Evolutionary conservation across 306 rosid genomes (phyloP).

Genomic region (Begonia masoniana): DNA sequence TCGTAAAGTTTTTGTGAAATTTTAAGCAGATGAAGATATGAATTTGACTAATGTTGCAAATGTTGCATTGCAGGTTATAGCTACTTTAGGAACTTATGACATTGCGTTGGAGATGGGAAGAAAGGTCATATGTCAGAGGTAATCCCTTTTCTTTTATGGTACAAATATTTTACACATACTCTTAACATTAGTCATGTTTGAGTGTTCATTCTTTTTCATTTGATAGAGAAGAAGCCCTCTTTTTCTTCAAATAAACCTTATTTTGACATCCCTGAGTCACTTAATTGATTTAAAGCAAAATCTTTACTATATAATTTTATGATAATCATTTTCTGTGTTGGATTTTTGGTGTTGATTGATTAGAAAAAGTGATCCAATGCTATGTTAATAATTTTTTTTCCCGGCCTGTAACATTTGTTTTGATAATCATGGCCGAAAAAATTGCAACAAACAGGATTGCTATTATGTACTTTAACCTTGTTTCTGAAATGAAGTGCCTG

Average conservation of each 20-base stretch:
- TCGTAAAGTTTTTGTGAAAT: background rate
- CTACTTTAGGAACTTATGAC: slow-evolving; percentile 94
- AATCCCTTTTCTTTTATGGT: slow-evolving; percentile 9
- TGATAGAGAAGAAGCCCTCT: background rate
- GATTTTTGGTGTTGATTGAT: too few relatives aligned
- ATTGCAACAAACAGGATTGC: too few relatives aligned
- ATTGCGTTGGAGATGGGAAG: slow-evolving; percentile 78
- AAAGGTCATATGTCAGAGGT: slow-evolving; percentile 94
- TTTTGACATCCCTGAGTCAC: background rate
- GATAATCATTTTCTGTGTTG: too few relatives aligned
- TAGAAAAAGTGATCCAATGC: too few relatives aligned
- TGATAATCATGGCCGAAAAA: too few relatives aligned
- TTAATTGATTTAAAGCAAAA: too few relatives aligned
- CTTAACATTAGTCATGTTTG: background rate
- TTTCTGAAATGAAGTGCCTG: too few relatives aligned
- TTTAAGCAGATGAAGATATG: background rate
- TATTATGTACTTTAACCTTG: too few relatives aligned
- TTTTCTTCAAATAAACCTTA: background rate
- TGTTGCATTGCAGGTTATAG: slow-evolving; percentile 44
- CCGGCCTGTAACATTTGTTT: too few relatives aligned
- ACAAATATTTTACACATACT: background rate
- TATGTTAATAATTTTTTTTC: too few relatives aligned
- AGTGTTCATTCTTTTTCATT: background rate
- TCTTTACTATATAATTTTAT: too few relatives aligned
- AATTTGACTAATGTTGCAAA: background rate